These are phyloP conservation scores for Ettlia oleoabundans DNA, from an alignment of 139 green algal genomes.

Conservation along the genomic window DNA sequence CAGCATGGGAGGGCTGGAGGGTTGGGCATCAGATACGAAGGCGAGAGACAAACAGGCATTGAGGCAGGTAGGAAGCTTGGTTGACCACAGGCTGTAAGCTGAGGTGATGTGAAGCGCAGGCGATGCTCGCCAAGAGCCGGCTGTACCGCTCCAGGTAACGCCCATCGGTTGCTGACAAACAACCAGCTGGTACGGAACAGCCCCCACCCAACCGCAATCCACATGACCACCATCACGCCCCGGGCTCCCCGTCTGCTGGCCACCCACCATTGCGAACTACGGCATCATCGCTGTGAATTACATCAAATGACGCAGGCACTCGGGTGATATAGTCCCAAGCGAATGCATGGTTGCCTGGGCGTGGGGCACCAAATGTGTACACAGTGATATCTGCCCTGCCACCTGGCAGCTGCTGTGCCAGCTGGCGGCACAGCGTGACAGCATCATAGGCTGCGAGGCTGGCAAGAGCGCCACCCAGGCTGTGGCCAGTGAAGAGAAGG, in stretches of 20 bases:
- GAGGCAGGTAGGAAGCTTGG: not conserved
- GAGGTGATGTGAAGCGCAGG: too few relatives aligned
- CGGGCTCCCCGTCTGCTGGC: too few relatives aligned
- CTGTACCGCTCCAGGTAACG: too few relatives aligned
- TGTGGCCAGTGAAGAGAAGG: slow-evolving; percentile 27
- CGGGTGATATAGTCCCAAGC: not conserved
- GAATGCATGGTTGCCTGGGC: slow-evolving; percentile 14
- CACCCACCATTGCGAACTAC: slow-evolving; percentile 3
- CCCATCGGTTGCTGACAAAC: too few relatives aligned
- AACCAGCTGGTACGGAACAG: too few relatives aligned
- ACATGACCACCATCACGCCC: not conserved
- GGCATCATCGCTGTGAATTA: slow-evolving; percentile 10
- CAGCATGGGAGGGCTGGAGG: not conserved
- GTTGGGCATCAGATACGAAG: not conserved
- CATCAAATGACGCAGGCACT: slow-evolving; percentile 5
- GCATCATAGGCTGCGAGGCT: slow-evolving; percentile 21
- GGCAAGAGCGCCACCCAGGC: slow-evolving; percentile 21
- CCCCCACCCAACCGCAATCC: not conserved
- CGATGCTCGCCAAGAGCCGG: too few relatives aligned
- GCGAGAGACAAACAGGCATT: not conserved
- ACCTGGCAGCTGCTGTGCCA: not conserved
- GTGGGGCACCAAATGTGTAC: slow-evolving; percentile 2
- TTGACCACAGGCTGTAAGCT: not conserved
- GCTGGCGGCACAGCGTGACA: not conserved
- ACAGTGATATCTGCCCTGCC: not conserved